These are phyloP conservation scores for Daedaleopsis nitida DNA, from an alignment of 768 basidiomycete genomes.

Conservation along the genomic window DNA sequence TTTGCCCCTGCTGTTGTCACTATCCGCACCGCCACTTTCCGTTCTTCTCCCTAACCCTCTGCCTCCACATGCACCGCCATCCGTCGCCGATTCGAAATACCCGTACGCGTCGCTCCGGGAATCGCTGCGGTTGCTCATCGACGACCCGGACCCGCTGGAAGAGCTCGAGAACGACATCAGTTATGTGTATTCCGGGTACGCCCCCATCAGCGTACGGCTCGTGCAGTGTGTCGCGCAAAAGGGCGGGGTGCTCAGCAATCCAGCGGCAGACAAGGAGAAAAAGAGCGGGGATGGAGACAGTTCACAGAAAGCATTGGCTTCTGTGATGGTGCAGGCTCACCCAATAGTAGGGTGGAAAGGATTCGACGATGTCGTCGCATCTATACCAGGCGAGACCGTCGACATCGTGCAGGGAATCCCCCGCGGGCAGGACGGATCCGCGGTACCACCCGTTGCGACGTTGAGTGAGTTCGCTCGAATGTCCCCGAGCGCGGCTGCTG, in stretches of 20 bases:
- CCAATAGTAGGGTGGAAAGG: constrained; percentile 97
- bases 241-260: constrained; percentile 83
- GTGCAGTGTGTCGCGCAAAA: constrained; percentile 94
- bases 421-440: constrained; percentile 28
- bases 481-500: background rate
- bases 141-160: constrained; percentile 78
- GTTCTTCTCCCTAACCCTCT: constrained; percentile 67
- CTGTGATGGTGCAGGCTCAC: constrained; percentile 75
- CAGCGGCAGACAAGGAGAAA: constrained; percentile 60
- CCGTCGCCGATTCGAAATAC: constrained; percentile 53
- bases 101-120: constrained; percentile 78
- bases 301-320: constrained; percentile 38
- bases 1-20: constrained; percentile 66
- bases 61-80: constrained; percentile 49
- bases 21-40: constrained; percentile 66
- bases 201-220: constrained; percentile 87
- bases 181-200: constrained; percentile 96
- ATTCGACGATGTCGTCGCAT: constrained; percentile 85
- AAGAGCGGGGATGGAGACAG: constrained; percentile 38
- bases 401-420: constrained; percentile 64
- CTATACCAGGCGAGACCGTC: constrained; percentile 84
- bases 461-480: constrained; percentile 31
- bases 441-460: constrained; percentile 30
- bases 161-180: constrained; percentile 93
- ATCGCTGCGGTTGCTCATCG: constrained; percentile 87